A percentile compares a stretch with the other conserved stretches of the same genome.
Evolutionary conservation across 2,329 filamentous ascomycete genomes (phyloP).

Genomic region (Sporothrix dimorphospora): DNA sequence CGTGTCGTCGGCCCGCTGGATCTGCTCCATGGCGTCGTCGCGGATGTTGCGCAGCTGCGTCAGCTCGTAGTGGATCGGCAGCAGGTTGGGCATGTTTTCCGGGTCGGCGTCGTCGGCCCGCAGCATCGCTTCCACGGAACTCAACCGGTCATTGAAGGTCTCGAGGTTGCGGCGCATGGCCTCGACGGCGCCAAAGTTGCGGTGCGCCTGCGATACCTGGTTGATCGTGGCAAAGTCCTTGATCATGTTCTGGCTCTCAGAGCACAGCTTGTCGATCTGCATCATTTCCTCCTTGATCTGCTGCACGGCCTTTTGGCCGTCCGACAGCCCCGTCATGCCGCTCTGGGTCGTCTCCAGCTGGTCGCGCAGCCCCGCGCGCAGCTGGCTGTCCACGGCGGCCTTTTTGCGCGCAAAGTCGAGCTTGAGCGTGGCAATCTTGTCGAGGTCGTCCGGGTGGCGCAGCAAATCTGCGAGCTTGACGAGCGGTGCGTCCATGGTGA

Average conservation of each 20-base stretch:
- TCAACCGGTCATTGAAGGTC: slow-evolving; percentile 78
- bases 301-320: slow-evolving; percentile 89
- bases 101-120: slow-evolving; percentile 80
- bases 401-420: slow-evolving; percentile 95
- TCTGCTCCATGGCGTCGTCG: slow-evolving; percentile 96
- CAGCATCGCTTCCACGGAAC: slow-evolving; percentile 76
- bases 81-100: slow-evolving; percentile 88
- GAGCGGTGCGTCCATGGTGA: slow-evolving; percentile 66
- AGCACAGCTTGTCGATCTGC: slow-evolving; percentile 96
- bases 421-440: slow-evolving; percentile 90
- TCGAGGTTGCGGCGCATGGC: slow-evolving; percentile 91
- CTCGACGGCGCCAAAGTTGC: slow-evolving; percentile 93
- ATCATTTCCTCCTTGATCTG: slow-evolving; percentile 98
- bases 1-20: slow-evolving; percentile 72
- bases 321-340: slow-evolving; percentile 84
- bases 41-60: slow-evolving; percentile 90
- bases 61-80: slow-evolving; percentile 88
- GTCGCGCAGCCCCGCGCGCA: slow-evolving; percentile 83
- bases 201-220: slow-evolving; percentile 87
- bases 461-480: slow-evolving; percentile 91
- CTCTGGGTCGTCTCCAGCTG: slow-evolving; percentile 93
- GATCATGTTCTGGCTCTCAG: slow-evolving; percentile 96
- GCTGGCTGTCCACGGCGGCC: slow-evolving; percentile 83
- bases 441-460: slow-evolving; percentile 92
- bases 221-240: slow-evolving; percentile 94